These are phyloP conservation scores for Grammothele lineata DNA, from an alignment of 768 basidiomycete genomes.

Conservation along the genomic window DNA sequence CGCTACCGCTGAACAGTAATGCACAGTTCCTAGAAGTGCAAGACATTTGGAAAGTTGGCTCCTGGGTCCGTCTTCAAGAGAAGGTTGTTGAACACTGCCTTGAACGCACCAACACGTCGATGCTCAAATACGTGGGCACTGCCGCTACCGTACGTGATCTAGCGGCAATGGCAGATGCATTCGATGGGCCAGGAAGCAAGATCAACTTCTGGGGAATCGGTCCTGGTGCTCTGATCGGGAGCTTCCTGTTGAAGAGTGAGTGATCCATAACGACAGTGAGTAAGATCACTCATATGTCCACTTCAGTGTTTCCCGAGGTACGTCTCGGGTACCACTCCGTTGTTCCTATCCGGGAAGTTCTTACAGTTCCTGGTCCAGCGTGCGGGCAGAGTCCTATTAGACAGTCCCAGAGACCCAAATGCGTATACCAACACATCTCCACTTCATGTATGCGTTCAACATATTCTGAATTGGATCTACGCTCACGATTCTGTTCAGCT, in stretches of 20 bases:
- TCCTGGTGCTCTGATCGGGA: not conserved
- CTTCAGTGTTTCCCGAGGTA: slow-evolving; percentile 2
- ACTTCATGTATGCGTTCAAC: too few species aligned
- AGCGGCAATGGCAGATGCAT: not conserved
- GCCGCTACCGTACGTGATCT: slow-evolving; percentile 2
- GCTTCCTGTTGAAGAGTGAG: not conserved
- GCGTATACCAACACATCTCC: too few species aligned
- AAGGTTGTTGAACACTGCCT: not conserved
- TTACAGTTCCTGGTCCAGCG: too few species aligned
- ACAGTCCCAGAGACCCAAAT: too few species aligned
- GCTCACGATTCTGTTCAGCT: too few species aligned
- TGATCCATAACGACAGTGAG: not conserved
- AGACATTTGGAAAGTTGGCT: too few species aligned
- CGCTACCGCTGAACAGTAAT: too few species aligned
- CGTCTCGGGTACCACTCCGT: too few species aligned
- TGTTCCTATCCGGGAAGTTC: too few species aligned
- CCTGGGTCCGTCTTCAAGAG: not conserved
- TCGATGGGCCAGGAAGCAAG: slow-evolving; percentile 8
- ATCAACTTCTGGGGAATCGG: slow-evolving; percentile 4
- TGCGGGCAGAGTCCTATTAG: too few species aligned
- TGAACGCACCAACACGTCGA: not conserved
- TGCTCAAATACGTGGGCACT: slow-evolving; percentile 1
- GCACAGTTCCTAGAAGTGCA: too few species aligned
- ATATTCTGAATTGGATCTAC: too few species aligned
- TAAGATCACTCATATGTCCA: not conserved